Evolutionary conservation across 2,329 filamentous ascomycete genomes (phyloP), one percentile per base, ranked within the genome.

Genomic region (Verticillium albo-atrum): DNA sequence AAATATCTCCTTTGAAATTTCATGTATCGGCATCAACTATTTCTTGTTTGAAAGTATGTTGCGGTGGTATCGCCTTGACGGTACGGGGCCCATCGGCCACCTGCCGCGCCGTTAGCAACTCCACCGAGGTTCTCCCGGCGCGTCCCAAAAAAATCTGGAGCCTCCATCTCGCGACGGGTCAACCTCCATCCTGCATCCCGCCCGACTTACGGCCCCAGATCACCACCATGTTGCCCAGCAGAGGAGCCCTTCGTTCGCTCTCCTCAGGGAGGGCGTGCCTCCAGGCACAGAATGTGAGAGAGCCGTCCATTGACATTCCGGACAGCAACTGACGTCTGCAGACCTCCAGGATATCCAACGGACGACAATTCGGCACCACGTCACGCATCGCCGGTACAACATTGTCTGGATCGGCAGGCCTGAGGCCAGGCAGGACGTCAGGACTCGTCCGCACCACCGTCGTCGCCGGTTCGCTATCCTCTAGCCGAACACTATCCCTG

Each of bases 151-250:
- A 74, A 70, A 62, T 66, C 59, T 63, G 65, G 54, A 32, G 42
- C 35, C 55, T 42, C 55, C 57, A 54, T 47, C 25, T 27, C 55
- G 51, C 61, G 55, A 55, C 54, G 60, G 42, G 28, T 51, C 30
- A 58, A 60, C 64, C 63, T 60, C 60, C 67, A 62, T 57, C 58
- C 56, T 59, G 63, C 55, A 56, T 59, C 57, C 42, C 12, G 52
- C 60, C 51, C 14, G 25, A 30, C 10, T 7, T 25, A 25, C 42
- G 42, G 42, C 42, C 9, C 10, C 42, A 50, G 42, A 50, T 50
- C n/a, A 25, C 67, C 71, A 72, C 65, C 60, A 79, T 79, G 77
- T 72, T 79, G 68, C 75, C 76, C 60, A 78, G 77, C 63, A 75
- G 76, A 75, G 77, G 75, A 68, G 70, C 77, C 66, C 70, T 72